Evolutionary conservation across 495 filamentous ascomycete species (phyloP).

Genomic region (Podospora fimiseda): DNA sequence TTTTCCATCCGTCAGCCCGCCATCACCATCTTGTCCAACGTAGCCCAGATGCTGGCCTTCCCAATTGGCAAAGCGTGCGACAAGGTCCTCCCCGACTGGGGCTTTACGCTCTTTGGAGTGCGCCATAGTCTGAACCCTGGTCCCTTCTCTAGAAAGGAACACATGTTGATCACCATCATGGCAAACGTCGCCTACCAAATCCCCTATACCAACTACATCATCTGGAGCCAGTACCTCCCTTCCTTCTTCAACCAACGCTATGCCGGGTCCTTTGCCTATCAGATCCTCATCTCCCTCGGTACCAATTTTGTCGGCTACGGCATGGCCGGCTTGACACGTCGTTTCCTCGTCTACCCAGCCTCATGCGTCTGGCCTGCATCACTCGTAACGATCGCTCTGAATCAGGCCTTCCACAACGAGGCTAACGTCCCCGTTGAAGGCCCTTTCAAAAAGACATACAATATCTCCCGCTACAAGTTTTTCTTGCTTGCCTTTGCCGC

Average conservation of each 20-base stretch:
- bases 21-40: constrained; percentile 29
- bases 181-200: constrained; percentile 30
- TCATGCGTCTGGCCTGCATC: constrained; percentile 40
- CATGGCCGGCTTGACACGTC: constrained; percentile 46
- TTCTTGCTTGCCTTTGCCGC: constrained; percentile 28
- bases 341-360: constrained; percentile 50
- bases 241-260: constrained; percentile 37
- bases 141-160: constrained; percentile 47
- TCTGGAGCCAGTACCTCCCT: constrained; percentile 40
- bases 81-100: constrained; percentile 31
- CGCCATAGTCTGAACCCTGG: constrained; percentile 41
- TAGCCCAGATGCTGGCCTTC: constrained; percentile 38
- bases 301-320: constrained; percentile 49
- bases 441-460: constrained; percentile 30
- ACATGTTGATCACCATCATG: constrained; percentile 48
- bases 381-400: constrained; percentile 39
- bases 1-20: constrained; percentile 36
- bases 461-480: constrained; percentile 29
- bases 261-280: constrained; percentile 32
- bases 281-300: constrained; percentile 37
- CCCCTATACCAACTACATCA: constrained; percentile 37
- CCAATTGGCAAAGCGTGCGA: constrained; percentile 32
- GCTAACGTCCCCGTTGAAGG: constrained; percentile 23
- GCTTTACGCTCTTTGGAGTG: constrained; percentile 33
- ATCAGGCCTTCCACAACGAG: constrained; percentile 37